phyloP scores from a whole-genome alignment of 495 filamentous ascomycete species.

The Penicillium lividum region DNA sequence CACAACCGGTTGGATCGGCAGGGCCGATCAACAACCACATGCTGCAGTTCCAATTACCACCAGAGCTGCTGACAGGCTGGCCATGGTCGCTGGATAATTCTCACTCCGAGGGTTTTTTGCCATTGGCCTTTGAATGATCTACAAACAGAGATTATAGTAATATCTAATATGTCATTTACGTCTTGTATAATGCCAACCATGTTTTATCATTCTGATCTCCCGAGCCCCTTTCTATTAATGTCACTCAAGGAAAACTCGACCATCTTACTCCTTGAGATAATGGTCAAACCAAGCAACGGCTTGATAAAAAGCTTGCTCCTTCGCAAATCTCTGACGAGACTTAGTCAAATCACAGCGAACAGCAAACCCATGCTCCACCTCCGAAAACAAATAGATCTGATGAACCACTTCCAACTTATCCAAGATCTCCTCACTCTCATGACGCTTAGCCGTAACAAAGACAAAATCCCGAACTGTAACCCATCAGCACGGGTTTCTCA shows the following conservation, averaged over 20 bases:
- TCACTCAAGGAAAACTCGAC: background rate
- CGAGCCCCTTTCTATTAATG: background rate
- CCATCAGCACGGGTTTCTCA: background rate
- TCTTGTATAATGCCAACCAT: background rate
- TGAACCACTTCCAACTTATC: constrained; percentile 58
- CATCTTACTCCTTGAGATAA: constrained; percentile 17
- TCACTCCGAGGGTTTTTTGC: constrained; percentile 30
- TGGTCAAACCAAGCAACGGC: constrained; percentile 72
- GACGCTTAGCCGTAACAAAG: constrained; percentile 66
- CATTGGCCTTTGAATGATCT: constrained; percentile 29
- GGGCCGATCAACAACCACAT: constrained; percentile 27
- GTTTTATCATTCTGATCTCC: background rate
- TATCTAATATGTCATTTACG: constrained; percentile 10
- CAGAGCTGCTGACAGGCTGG: constrained; percentile 39
- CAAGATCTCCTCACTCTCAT: constrained; percentile 52
- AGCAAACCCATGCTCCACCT: constrained; percentile 70
- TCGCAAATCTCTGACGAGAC: constrained; percentile 61
- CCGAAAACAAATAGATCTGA: constrained; percentile 70
- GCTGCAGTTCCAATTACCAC: constrained; percentile 41
- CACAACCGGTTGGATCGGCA: constrained; percentile 9
- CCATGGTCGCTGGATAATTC: constrained; percentile 42
- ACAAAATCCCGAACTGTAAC: constrained; percentile 30
- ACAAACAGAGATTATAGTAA: background rate
- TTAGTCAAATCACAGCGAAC: constrained; percentile 60
- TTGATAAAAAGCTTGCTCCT: constrained; percentile 74